Percentiles rank a stretch among this genome's conserved stretches.
These are phyloP conservation scores for Umbilicus rupestris DNA, from an alignment of 164 flowering plant genomes.

Conservation along the genomic window DNA sequence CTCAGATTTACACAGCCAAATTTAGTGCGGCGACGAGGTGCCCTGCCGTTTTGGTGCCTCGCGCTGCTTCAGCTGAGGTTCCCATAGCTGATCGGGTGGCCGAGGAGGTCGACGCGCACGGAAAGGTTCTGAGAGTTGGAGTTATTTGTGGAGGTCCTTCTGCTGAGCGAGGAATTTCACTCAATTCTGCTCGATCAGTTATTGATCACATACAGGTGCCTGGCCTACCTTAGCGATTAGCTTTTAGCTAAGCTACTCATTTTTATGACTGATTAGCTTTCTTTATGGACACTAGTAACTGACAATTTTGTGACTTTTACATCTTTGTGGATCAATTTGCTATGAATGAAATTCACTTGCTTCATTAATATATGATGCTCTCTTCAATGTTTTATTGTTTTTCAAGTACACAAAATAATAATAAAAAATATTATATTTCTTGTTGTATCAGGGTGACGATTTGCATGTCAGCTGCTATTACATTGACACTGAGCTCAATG, in stretches of 20 bases:
- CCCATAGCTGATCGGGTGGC: conserved; percentile 14
- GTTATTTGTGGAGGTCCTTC: conserved; percentile 87
- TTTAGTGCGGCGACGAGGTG: conserved; percentile 4
- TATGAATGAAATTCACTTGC: background rate
- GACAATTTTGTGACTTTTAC: no score
- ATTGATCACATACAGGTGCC: conserved; percentile 81
- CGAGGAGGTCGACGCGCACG: conserved; percentile 16
- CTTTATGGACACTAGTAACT: background rate
- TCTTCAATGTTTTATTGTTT: background rate
- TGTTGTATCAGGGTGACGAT: conserved; percentile 52
- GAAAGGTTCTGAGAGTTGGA: conserved; percentile 50
- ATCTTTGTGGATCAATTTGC: no score
- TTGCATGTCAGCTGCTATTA: conserved; percentile 79
- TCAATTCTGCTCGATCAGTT: conserved; percentile 88
- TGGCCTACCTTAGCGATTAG: background rate
- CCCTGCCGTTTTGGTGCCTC: conserved; percentile 10
- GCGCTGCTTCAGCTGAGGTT: conserved; percentile 15
- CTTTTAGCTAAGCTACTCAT: background rate
- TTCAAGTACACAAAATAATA: no score
- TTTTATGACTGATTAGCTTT: background rate
- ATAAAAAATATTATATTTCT: no score
- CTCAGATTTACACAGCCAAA: background rate
- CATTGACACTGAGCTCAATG: conserved; percentile 65
- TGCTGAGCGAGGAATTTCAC: conserved; percentile 84
- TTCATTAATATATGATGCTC: no score